A percentile compares a stretch with the other conserved stretches of the same genome.
Conservation (phyloP, 768 basidiomycete genomes). For the Amanita rimosa region DNA sequence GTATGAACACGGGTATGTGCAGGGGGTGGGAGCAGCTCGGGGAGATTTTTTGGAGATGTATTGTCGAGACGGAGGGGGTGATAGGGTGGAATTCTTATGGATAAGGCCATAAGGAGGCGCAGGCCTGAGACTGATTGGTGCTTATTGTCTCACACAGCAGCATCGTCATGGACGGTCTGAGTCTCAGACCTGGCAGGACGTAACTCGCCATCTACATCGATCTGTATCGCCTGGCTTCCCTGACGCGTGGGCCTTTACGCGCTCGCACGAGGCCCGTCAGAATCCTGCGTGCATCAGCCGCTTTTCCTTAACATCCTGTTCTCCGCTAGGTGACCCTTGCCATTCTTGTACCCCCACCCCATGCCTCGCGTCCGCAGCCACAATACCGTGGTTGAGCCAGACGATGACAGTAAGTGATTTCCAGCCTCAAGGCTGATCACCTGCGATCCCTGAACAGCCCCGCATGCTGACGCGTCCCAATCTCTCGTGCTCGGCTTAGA, state of each 20-base stretch:
- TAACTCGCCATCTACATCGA: neutral
- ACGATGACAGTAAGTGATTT: constrained; percentile 17
- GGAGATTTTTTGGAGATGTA: constrained; percentile 22
- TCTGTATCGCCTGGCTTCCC: neutral
- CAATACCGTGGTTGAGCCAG: constrained; percentile 12
- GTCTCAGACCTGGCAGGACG: no score
- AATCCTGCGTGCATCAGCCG: constrained; percentile 4
- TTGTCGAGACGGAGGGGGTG: no score
- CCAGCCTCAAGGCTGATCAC: constrained; percentile 12
- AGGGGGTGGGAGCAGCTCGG: constrained; percentile 36
- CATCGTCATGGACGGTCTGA: no score
- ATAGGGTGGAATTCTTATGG: no score
- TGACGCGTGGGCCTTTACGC: constrained; percentile 4
- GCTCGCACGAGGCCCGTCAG: neutral
- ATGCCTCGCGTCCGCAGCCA: constrained; percentile 24
- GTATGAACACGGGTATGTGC: constrained; percentile 56
- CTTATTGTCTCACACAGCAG: no score
- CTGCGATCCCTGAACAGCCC: constrained; percentile 15
- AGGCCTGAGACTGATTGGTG: no score
- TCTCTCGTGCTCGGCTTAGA: constrained; percentile 12
- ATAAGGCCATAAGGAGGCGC: no score
- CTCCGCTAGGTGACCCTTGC: constrained; percentile 10
- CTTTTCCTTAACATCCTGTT: constrained; percentile 5
- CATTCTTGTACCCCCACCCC: constrained; percentile 11
- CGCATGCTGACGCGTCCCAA: neutral